These are phyloP conservation scores for Amborella trichopoda DNA, from an alignment of 164 flowering plant species.

Conservation along the genomic window DNA sequence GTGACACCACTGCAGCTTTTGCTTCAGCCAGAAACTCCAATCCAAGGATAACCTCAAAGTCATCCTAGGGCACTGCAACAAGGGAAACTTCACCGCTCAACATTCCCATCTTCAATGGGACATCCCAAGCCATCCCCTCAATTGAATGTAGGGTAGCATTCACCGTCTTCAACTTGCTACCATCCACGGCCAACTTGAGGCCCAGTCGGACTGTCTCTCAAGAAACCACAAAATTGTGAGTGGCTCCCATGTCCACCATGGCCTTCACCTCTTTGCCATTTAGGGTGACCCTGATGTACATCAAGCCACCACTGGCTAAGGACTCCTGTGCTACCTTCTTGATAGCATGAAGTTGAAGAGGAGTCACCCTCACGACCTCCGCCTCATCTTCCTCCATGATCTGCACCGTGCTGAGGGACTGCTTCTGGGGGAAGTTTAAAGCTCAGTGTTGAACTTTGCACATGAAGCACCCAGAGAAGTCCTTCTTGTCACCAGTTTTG, in stretches of 20 bases:
- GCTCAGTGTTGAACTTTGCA: no score
- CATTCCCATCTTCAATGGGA: not conserved
- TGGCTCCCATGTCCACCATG: slow-evolving; percentile 1
- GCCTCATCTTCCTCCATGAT: not conserved
- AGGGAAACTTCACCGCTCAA: not conserved
- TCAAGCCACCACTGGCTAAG: not conserved
- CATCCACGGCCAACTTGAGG: not conserved
- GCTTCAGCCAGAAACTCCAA: not conserved
- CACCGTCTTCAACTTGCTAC: not conserved
- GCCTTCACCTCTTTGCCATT: not conserved
- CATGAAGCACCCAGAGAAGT: no score
- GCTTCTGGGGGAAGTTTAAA: no score
- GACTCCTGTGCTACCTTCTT: not conserved
- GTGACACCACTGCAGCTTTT: not conserved
- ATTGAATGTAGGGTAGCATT: not conserved
- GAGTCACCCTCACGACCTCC: not conserved
- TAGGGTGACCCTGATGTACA: not conserved
- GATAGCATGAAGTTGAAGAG: no score
- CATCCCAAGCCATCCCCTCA: not conserved
- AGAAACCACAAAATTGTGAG: slow-evolving; percentile 7
- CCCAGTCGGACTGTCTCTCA: not conserved
- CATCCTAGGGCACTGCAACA: not conserved
- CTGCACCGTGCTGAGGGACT: no score
- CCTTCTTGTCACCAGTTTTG: no score
- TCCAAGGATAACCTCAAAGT: not conserved